phyloP scores from a whole-genome alignment of 768 basidiomycete species.

The Hypholoma fasciculare region DNA sequence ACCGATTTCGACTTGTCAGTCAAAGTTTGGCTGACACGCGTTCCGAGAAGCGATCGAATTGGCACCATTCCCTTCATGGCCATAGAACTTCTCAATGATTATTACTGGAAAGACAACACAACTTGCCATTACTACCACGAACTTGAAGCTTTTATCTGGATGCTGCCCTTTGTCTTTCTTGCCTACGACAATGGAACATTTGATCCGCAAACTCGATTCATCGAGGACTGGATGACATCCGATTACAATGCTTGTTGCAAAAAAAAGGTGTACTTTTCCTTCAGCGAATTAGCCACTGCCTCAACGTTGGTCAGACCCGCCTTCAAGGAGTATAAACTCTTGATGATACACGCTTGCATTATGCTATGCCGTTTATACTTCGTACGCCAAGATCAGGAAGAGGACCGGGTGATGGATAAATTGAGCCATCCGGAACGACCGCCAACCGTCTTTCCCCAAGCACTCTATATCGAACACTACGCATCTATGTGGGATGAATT shows the following conservation, averaged over 20 bases:
- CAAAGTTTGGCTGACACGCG: background rate
- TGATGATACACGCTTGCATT: too few relatives aligned
- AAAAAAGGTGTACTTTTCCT: too few relatives aligned
- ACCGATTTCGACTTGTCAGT: background rate
- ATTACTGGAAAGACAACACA: conserved; percentile 6
- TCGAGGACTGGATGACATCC: background rate
- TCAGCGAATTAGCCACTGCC: too few relatives aligned
- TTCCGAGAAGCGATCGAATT: background rate
- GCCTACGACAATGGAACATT: background rate
- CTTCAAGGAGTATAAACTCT: too few relatives aligned
- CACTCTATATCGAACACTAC: too few relatives aligned
- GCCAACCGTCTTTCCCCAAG: too few relatives aligned
- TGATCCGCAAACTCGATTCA: background rate
- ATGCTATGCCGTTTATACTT: too few relatives aligned
- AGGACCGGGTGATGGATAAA: too few relatives aligned
- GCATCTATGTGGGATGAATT: too few relatives aligned
- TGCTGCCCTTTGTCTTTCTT: background rate
- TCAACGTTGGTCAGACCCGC: too few relatives aligned
- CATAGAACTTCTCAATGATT: background rate
- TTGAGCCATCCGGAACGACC: too few relatives aligned
- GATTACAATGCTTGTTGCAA: background rate
- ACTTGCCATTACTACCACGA: conserved; percentile 1
- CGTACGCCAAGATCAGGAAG: too few relatives aligned
- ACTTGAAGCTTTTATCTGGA: conserved; percentile 9
- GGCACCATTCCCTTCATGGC: conserved; percentile 7